A percentile compares a stretch with the other conserved stretches of the same genome.
These are phyloP conservation scores for Tirmania nivea DNA, from an alignment of 495 filamentous ascomycete species.

Conservation along the genomic window DNA sequence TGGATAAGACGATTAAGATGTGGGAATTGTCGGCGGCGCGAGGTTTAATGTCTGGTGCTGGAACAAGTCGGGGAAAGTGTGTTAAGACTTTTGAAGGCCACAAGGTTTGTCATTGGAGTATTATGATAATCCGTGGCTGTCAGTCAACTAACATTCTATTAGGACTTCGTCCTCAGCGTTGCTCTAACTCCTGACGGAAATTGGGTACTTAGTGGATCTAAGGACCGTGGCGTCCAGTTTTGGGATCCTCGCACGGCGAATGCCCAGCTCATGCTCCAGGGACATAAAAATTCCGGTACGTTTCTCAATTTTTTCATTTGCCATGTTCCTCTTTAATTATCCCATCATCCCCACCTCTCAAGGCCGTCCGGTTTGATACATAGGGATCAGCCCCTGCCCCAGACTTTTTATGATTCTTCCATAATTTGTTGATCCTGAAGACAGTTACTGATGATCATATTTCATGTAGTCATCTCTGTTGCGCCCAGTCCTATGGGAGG, in stretches of 20 bases:
- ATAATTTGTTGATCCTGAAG: neutral
- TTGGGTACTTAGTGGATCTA: conserved; percentile 82
- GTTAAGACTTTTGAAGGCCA: conserved; percentile 80
- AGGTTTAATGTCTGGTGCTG: conserved; percentile 35
- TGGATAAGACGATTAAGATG: conserved; percentile 91
- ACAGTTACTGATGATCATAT: conserved; percentile 2
- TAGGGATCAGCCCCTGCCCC: neutral
- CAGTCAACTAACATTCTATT: neutral
- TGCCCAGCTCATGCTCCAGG: conserved; percentile 80
- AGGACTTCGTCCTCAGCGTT: conserved; percentile 84
- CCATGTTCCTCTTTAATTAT: conserved; percentile 9
- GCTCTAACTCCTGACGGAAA: conserved; percentile 68
- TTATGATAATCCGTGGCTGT: too few species aligned
- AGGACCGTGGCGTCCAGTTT: conserved; percentile 80
- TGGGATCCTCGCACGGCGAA: conserved; percentile 76
- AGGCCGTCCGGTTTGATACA: neutral
- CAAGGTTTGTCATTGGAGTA: conserved; percentile 36
- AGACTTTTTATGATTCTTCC: neutral
- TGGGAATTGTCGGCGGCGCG: conserved; percentile 64
- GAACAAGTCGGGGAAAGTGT: conserved; percentile 56
- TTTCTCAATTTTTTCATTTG: conserved; percentile 3
- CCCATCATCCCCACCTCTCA: neutral
- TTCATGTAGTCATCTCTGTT: conserved; percentile 53
- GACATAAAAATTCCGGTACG: conserved; percentile 70
- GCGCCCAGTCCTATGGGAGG: conserved; percentile 62